Evolutionary conservation across 306 rosid species (phyloP).

Genomic region (Trichosanthes truncata): DNA sequence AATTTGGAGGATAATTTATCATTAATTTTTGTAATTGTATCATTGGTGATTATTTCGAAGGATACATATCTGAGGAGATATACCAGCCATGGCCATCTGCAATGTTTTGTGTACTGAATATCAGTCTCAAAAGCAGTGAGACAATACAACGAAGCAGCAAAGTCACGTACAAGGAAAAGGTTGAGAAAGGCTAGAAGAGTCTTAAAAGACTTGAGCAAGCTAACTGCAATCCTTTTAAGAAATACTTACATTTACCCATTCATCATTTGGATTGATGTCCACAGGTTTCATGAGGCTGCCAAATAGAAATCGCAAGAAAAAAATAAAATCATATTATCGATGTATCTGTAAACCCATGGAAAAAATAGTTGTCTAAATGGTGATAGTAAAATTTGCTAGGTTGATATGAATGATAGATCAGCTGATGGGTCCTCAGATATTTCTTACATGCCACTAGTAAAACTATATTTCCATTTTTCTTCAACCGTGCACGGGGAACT

Average conservation of each 20-base stretch:
- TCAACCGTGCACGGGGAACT: not conserved
- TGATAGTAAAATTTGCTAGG: not conserved
- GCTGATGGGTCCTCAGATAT: not conserved
- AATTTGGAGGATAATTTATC: not conserved
- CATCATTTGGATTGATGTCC: conserved; percentile 88
- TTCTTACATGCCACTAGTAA: not conserved
- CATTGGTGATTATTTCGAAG: conserved; percentile 17
- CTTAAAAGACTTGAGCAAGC: not conserved
- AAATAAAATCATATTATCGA: not conserved
- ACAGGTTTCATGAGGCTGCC: conserved; percentile 91
- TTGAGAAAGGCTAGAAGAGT: not conserved
- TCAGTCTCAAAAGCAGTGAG: conserved; percentile 18
- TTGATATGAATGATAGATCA: conserved; percentile 3
- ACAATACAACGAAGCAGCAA: not conserved
- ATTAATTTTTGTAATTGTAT: not conserved
- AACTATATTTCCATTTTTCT: not conserved
- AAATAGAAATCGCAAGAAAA: conserved; percentile 20
- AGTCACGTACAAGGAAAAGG: conserved; percentile 7
- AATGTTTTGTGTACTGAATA: conserved; percentile 23
- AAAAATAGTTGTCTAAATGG: not conserved
- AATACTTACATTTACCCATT: conserved; percentile 79
- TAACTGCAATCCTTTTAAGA: conserved; percentile 5
- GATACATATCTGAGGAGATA: conserved; percentile 97
- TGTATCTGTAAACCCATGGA: not conserved
- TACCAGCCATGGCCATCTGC: conserved; percentile 93